Conservation (phyloP, 2,329 filamentous ascomycete genomes). For the Paraphoma sp. region DNA sequence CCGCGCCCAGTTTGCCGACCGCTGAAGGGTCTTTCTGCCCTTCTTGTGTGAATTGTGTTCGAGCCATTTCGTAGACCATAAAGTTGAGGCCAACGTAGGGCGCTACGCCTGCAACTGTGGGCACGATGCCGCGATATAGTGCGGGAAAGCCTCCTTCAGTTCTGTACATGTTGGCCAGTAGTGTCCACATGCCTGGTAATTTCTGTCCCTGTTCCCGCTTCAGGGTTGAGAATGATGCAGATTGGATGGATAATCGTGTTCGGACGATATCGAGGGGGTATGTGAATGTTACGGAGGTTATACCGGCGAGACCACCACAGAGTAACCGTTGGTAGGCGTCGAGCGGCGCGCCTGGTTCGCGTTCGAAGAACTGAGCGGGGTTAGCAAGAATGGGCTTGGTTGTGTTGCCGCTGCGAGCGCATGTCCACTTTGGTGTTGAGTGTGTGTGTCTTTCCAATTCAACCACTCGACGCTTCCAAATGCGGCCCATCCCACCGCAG, state of each 20-base stretch:
- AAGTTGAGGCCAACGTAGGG: constrained; percentile 98
- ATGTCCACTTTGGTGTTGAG: background rate
- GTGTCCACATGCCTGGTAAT: constrained; percentile 91
- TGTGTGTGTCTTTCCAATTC: too few species aligned
- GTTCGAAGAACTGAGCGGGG: constrained; percentile 72
- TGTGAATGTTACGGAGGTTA: constrained; percentile 93
- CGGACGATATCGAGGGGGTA: constrained; percentile 98
- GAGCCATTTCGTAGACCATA: constrained; percentile 94
- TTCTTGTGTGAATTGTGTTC: constrained; percentile 83
- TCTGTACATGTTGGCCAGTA: constrained; percentile 83
- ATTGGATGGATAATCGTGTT: constrained; percentile 93
- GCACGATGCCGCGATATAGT: constrained; percentile 92
- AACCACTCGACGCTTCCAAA: too few species aligned
- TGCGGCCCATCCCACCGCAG: too few species aligned
- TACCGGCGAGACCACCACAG: constrained; percentile 91
- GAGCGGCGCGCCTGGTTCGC: constrained; percentile 75
- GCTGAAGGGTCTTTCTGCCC: constrained; percentile 84
- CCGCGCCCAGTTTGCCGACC: constrained; percentile 82
- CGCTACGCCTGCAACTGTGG: constrained; percentile 92
- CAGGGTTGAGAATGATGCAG: constrained; percentile 88
- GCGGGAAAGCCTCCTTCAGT: constrained; percentile 85
- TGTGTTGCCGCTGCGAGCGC: background rate
- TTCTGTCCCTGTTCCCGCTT: constrained; percentile 57
- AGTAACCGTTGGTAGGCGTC: constrained; percentile 76
- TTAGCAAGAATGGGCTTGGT: constrained; percentile 12